Percentiles rank a stretch among this genome's conserved stretches.
phyloP scores from a whole-genome alignment of 1,284 basidiomycete genomes.

The Coniophora puteana region DNA sequence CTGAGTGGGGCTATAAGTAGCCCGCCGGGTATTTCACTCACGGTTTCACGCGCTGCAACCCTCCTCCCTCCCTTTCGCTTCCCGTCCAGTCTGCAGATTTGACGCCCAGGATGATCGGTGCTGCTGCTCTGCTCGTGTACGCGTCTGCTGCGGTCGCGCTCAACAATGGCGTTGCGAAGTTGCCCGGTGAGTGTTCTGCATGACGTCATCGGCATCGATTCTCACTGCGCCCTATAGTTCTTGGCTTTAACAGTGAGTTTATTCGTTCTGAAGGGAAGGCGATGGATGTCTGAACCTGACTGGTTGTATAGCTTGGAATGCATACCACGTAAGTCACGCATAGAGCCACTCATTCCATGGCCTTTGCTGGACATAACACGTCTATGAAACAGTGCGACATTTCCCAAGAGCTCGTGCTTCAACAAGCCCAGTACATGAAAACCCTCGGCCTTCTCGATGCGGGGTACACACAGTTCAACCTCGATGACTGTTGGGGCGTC shows the following conservation, averaged over 20 bases:
- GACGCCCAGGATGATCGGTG: too few species aligned
- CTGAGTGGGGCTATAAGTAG: too few species aligned
- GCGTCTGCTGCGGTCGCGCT: too few species aligned
- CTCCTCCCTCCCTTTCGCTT: too few species aligned
- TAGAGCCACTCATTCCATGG: background rate
- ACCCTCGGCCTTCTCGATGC: constrained; percentile 39
- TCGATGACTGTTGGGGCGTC: constrained; percentile 39
- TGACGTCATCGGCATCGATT: background rate
- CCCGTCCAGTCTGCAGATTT: too few species aligned
- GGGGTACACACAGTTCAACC: constrained; percentile 35
- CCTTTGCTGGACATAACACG: background rate
- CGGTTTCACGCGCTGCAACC: too few species aligned
- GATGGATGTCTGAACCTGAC: constrained; percentile 1
- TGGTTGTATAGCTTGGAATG: constrained; percentile 48
- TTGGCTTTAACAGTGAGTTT: constrained; percentile 29
- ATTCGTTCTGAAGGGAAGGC: background rate
- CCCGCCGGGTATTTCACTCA: too few species aligned
- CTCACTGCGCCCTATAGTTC: constrained; percentile 19
- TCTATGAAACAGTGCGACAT: constrained; percentile 44
- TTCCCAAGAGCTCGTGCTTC: constrained; percentile 44
- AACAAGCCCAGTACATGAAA: constrained; percentile 45
- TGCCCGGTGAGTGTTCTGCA: constrained; percentile 20
- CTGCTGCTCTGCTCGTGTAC: too few species aligned
- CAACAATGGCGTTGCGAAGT: constrained; percentile 20
- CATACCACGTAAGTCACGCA: constrained; percentile 41